These are phyloP conservation scores for Fusarium sp. DNA, from an alignment of 2,329 filamentous ascomycete genomes.

Conservation along the genomic window DNA sequence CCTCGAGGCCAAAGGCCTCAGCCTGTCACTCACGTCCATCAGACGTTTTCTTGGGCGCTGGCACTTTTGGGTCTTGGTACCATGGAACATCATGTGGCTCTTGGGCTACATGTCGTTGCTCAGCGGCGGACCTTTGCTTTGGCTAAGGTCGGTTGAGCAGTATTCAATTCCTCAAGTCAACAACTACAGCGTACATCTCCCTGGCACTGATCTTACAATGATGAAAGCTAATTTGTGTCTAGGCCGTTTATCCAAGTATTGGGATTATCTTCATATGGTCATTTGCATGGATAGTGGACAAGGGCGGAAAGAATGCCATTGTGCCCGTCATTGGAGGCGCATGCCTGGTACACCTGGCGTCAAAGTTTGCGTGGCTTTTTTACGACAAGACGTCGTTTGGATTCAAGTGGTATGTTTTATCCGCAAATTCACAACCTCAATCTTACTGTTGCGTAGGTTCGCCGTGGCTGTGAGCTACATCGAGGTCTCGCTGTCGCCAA, in stretches of 20 bases:
- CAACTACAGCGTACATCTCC: constrained; percentile 10
- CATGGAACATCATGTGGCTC: constrained; percentile 13
- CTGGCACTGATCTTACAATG: background rate
- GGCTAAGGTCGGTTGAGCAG: constrained; percentile 5
- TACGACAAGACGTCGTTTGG: constrained; percentile 5
- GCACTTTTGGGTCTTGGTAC: constrained; percentile 15
- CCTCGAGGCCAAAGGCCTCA: constrained; percentile 2
- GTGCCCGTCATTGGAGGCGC: constrained; percentile 2
- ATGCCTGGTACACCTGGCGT: constrained; percentile 6
- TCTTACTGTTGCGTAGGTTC: background rate
- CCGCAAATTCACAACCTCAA: background rate
- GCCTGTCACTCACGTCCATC: background rate
- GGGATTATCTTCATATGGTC: constrained; percentile 8
- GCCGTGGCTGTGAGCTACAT: constrained; percentile 5
- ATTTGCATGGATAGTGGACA: constrained; percentile 8
- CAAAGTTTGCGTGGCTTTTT: constrained; percentile 15
- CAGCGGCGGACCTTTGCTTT: constrained; percentile 7
- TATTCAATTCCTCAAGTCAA: constrained; percentile 7
- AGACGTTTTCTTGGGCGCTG: constrained; percentile 8
- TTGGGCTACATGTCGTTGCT: constrained; percentile 5
- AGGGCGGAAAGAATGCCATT: constrained; percentile 4
- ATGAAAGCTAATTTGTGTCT: background rate
- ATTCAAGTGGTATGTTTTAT: constrained; percentile 5
- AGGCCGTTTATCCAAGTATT: constrained; percentile 4
- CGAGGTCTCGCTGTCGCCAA: constrained; percentile 10